Percentiles rank a stretch among this genome's conserved stretches.
These are phyloP conservation scores for Torulaspora quercuum DNA, from an alignment of 805 yeast genomes.

Conservation along the genomic window DNA sequence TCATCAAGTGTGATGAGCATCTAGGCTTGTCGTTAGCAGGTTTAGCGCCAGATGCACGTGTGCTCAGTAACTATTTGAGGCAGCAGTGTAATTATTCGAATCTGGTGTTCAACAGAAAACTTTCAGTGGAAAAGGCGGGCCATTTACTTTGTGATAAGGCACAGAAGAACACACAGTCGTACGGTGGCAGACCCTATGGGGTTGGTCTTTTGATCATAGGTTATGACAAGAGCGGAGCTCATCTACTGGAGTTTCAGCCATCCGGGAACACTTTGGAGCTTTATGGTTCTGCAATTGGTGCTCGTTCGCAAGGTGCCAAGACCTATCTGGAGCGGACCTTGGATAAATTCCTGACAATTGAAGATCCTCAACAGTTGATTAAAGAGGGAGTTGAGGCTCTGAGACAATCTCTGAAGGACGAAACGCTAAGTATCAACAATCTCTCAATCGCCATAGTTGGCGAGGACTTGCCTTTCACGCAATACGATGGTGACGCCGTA, in stretches of 20 bases:
- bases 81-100: constrained; percentile 87
- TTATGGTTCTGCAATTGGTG: constrained; percentile 94
- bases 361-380: constrained; percentile 67
- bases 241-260: constrained; percentile 91
- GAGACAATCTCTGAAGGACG: constrained; percentile 93
- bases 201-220: constrained; percentile 92
- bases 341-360: constrained; percentile 58
- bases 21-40: constrained; percentile 96
- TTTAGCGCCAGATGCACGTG: constrained; percentile 96
- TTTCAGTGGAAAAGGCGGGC: constrained; percentile 80
- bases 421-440: constrained; percentile 77
- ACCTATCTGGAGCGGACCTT: constrained; percentile 88
- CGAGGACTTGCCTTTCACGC: constrained; percentile 63
- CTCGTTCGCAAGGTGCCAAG: constrained; percentile 97
- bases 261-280: constrained; percentile 91
- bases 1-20: constrained; percentile 88
- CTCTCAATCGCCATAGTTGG: constrained; percentile 95
- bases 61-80: constrained; percentile 81
- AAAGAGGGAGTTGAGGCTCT: constrained; percentile 85
- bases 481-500: constrained; percentile 84
- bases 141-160: constrained; percentile 91
- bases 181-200: constrained; percentile 97
- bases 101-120: constrained; percentile 80
- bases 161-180: constrained; percentile 91
- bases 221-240: constrained; percentile 90